A percentile compares a stretch with the other conserved stretches of the same genome.
Evolutionary conservation across 257 asterid species (phyloP).

Genomic region (Solanum ossicruentum): DNA sequence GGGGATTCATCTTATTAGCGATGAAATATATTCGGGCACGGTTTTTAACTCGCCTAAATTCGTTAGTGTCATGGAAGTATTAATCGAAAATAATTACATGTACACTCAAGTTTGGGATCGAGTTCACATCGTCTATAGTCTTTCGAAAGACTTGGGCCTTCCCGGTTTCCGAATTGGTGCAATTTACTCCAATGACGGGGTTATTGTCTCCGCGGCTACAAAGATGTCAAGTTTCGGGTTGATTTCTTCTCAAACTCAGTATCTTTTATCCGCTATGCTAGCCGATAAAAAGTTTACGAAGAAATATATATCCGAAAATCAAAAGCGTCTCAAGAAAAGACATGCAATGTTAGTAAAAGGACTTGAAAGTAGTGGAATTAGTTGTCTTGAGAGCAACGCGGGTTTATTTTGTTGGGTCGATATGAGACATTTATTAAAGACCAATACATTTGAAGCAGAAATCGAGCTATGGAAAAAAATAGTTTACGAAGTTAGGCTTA

Average conservation of each 20-base stretch:
- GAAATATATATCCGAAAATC: neutral
- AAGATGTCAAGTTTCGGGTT: neutral
- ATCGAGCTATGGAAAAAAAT: neutral
- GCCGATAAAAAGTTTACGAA: neutral
- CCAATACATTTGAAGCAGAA: slow-evolving; percentile 1
- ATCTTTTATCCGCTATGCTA: neutral
- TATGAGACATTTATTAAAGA: neutral
- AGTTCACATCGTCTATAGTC: slow-evolving; percentile 4
- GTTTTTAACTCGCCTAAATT: neutral
- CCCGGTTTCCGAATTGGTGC: neutral
- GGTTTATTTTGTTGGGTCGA: neutral
- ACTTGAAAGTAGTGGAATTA: neutral
- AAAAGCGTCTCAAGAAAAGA: neutral
- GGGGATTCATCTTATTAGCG: neutral
- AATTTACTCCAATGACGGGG: neutral
- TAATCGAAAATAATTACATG: neutral
- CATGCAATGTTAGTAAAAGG: neutral
- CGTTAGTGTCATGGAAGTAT: neutral
- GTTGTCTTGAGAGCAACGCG: neutral
- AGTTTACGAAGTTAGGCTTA: neutral
- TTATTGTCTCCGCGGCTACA: neutral
- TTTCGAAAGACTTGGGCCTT: neutral
- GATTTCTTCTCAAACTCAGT: neutral
- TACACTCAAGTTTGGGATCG: neutral
- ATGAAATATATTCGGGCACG: neutral